These are phyloP conservation scores for Fusarium bactridioides DNA, from an alignment of 2,329 filamentous ascomycete genomes.

Conservation along the genomic window DNA sequence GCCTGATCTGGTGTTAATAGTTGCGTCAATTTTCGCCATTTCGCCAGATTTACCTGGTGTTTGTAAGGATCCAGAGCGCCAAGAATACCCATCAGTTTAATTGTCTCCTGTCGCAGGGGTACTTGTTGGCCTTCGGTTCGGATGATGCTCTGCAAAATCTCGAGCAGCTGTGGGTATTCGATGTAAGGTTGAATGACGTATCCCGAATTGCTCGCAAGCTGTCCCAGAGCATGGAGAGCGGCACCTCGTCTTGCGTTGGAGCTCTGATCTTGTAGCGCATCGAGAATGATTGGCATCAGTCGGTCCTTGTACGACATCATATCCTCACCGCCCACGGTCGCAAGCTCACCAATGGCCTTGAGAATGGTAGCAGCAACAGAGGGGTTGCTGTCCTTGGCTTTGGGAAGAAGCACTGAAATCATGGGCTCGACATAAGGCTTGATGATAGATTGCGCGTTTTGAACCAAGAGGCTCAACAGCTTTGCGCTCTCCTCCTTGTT, in stretches of 20 bases:
- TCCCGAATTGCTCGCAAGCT: slow-evolving; percentile 93
- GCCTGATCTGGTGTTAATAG: slow-evolving; percentile 66
- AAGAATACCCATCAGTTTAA: slow-evolving; percentile 94
- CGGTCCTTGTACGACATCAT: slow-evolving; percentile 92
- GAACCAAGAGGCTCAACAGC: slow-evolving; percentile 88
- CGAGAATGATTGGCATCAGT: slow-evolving; percentile 58
- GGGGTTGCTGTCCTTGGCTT: slow-evolving; percentile 83
- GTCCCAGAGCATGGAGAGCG: slow-evolving; percentile 87
- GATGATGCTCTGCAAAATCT: slow-evolving; percentile 92
- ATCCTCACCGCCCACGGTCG: slow-evolving; percentile 90
- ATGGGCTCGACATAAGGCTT: slow-evolving; percentile 98
- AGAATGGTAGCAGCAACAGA: slow-evolving; percentile 95
- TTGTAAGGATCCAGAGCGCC: slow-evolving; percentile 96
- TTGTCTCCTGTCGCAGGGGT: slow-evolving; percentile 87
- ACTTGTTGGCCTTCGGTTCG: slow-evolving; percentile 87
- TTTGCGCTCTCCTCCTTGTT: slow-evolving; percentile 98
- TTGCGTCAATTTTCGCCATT: not conserved
- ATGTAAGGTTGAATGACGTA: slow-evolving; percentile 97
- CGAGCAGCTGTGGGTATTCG: slow-evolving; percentile 92
- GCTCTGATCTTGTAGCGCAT: slow-evolving; percentile 90
- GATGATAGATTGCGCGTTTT: slow-evolving; percentile 91
- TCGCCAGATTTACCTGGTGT: slow-evolving; percentile 67
- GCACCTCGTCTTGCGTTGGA: slow-evolving; percentile 91
- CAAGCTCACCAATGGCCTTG: slow-evolving; percentile 91
- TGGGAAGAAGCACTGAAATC: slow-evolving; percentile 92